Base-by-base conservation (phyloP, 2,329 filamentous ascomycete genomes). In the Fusarium sp. region DNA sequence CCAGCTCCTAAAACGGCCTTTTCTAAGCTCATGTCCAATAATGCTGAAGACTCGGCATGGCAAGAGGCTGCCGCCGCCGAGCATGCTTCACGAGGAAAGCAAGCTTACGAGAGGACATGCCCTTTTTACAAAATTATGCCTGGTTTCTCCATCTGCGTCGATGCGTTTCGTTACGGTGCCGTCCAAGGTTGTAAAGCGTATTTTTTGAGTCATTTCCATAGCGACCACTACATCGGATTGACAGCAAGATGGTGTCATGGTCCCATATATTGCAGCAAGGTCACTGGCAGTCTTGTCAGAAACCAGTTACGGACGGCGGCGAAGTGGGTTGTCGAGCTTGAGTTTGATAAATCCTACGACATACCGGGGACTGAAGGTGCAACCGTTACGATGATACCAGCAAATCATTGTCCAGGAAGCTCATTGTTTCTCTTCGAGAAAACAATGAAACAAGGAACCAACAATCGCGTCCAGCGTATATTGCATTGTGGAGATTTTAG, bases 101-200 rank as follows among this genome's bases (percentile, higher is more conserved):
- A 92, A 19, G 91, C 94, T 0, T 96, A 95, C 75, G 88, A 95
- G 75, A 89, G 96, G 50, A 98, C 93, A 0, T 99, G 96, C 76
- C 96, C 96, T 0, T 99, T 99, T 75, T 99, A 99, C 84, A 99
- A 99, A 80, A 98, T 98, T 69, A 90, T 99, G 81, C 94, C 95
- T 1, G 94, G 93, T 0, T 91, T 98, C 75, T 93, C 87, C 69
- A 97, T 98, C 55, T 97, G 93, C 61, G 96, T 99, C 1, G 96
- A 99, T 79, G 96, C 96, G 0, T 97, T 99, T 76, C 90, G 95
- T 21, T 99, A 98, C 76, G 96, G 96, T 4, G 93, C 94, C 6
- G 93, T 99, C 1, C 87, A 97, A 76, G 94, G 93, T 1, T 97
- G 94, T 78, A 91, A 92, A 56, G 96, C 95, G 3, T 99, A 99